Evolutionary conservation across 805 yeast species (phyloP), one percentile per base, ranked within the genome.

Genomic region (Candida xyloterini): DNA sequence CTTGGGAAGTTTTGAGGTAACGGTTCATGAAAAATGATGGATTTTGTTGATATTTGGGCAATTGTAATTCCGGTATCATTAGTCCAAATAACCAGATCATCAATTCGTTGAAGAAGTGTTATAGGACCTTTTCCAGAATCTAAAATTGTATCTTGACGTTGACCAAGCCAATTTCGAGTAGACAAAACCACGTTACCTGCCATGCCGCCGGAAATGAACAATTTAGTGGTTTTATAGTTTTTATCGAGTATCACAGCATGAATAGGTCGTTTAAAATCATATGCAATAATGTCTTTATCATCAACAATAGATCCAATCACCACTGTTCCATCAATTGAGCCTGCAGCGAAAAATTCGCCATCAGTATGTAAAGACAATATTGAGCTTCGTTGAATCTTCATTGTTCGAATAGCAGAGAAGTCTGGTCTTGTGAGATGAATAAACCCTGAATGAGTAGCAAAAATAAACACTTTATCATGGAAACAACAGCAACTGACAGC

Each of bases 301-400:
- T 82, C 84, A 1, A 48, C 43, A 1, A 86, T 65, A 2, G 89
- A 75, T 0, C 96, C 93, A 4, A 88, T 75, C 1, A 88, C 88
- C 0, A 91, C 84, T 0, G 95, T 84, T 0, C 99, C 99, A 57
- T 93, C 99, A 68, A 91, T 81, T 0, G 97, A 88, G 0, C 90
- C 96, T 0, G 95, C 81, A 0, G 93, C 95, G 44, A 93, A 78
- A 53, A 73, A 78, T 7, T 62, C 62, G 0, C 95, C 93, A 54
- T 87, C 95, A 1, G 84, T 71, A 38, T 80, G 76, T 0, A 88
- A 70, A 0, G 87, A 76, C 29, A 90, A 63, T 2, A 93, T 76
- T 0, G 96, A 87, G 0, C 97, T 89, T 33, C 86, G 71, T 54
- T 95, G 96, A 1, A 91, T 89, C 50, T 87, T 77, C 44, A 86